Evolutionary conservation across 768 basidiomycete genomes (phyloP), one percentile per base, ranked within the genome.

Genomic region (Macrocybe gigantea): DNA sequence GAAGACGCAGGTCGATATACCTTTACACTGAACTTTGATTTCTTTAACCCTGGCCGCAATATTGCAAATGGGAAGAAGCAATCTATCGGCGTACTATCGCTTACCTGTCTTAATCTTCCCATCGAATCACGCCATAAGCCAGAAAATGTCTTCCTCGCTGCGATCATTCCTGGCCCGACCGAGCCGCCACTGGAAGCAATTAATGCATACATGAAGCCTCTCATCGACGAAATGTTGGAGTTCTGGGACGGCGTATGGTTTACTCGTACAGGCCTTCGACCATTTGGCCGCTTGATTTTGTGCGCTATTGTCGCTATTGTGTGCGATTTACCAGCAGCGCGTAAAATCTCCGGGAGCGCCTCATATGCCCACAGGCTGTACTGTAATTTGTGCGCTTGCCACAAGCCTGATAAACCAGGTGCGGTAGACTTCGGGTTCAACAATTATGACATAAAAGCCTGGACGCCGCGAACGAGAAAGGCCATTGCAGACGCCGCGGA

Each of bases 51-150:
- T 0, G 49, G 54, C 9, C 54, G 55, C 0, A 68, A 64, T 52
- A 60, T 51, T 10, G 7, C 45, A 2, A 48, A 53, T 1, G 64
- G 66, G 2, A 64, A 64, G 22, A 52, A 48, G 6, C 45, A 53
- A 0, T 70, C 65, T 2, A 47, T 62, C 6, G 65, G 68, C 3
- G 52, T 60, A 0, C 61, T 69, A 8, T 64, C 62, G 13, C 45
- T 73, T 41, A 57, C 59, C 1, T 69, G 69, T 47, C 47, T 70
- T 9, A 71, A 71, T 42, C 56, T 73, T 1, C 72, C 72, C 5
- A 50, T 54, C 3, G 43, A 52, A 5, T 15, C 65, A 1, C 59
- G 62, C 5, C 60, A 65, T 41, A 52, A 60, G 12, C 39, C 53
- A 0, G 65, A 71, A 49, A 65, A 71, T 42, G 62, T 66, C 43